phyloP scores from a whole-genome alignment of 179 eudicot species.

The Heliamphora pulchella region DNA sequence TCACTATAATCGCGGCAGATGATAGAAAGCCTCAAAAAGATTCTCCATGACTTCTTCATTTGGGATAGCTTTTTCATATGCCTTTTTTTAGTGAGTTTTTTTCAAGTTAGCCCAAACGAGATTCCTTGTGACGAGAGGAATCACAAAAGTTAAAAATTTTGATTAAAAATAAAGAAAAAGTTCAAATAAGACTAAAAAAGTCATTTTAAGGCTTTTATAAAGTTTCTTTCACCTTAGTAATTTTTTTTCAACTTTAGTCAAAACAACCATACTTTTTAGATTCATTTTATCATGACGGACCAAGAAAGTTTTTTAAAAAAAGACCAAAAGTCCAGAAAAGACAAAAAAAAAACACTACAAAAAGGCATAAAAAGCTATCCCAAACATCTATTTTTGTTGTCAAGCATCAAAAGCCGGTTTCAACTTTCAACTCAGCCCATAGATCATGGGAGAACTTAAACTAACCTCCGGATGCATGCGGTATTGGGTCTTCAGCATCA shows the following conservation, averaged over 20 bases:
- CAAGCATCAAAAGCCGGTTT: not conserved
- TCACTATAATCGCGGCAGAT: too few species aligned
- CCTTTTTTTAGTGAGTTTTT: too few species aligned
- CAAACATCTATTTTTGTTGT: not conserved
- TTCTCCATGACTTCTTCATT: too few species aligned
- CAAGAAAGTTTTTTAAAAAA: too few species aligned
- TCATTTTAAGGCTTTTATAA: not conserved
- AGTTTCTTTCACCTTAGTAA: not conserved
- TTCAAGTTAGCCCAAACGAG: too few species aligned
- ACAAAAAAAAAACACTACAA: too few species aligned
- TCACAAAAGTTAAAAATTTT: not conserved
- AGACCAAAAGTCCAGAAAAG: not conserved
- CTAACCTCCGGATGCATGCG: conserved; percentile 98
- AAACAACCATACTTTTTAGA: not conserved
- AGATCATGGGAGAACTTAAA: conserved; percentile 6
- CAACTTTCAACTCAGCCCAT: not conserved
- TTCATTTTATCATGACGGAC: too few species aligned
- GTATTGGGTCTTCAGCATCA: conserved; percentile 94
- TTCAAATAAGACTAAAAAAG: not conserved
- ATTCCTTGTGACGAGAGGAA: not conserved
- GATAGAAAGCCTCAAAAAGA: too few species aligned
- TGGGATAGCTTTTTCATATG: too few species aligned
- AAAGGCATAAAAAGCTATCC: too few species aligned
- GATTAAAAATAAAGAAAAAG: not conserved
- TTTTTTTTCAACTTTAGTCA: not conserved